Conservation (phyloP, 2,329 filamentous ascomycete species). For the Aureobasidium namibiae region DNA sequence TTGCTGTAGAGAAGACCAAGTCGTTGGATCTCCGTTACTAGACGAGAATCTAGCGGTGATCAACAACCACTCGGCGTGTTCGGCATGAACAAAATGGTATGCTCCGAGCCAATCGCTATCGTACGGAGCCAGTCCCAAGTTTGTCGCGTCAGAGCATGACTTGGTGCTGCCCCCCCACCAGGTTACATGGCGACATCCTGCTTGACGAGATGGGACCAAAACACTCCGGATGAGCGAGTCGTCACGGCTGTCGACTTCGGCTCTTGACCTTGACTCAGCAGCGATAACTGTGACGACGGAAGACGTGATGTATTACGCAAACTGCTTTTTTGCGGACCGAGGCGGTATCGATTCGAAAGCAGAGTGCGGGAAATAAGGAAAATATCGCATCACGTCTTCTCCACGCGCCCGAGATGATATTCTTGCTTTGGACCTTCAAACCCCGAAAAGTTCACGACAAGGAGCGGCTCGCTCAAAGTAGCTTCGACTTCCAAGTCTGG, state of each 20-base stretch:
- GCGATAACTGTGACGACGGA: not conserved
- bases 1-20: not conserved
- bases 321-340: not conserved
- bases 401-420: not conserved
- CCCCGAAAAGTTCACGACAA: not conserved
- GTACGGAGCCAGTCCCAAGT: not conserved
- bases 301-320: not conserved
- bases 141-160: not conserved
- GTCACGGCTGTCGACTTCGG: not conserved
- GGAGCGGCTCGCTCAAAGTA: not conserved
- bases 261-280: not conserved
- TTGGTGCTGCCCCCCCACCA: not conserved
- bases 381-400: not conserved
- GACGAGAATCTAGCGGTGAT: not conserved
- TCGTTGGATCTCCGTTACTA: conserved; percentile 1
- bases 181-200: not conserved
- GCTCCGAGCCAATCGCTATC: too few relatives aligned
- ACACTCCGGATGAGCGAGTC: not conserved
- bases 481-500: not conserved
- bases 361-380: not conserved
- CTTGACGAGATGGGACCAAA: not conserved
- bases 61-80: not conserved
- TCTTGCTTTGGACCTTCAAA: not conserved
- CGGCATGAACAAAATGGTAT: not conserved
- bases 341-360: not conserved